These are phyloP conservation scores for Cicer pinnatifidum DNA, from an alignment of 306 rosid genomes.

Conservation along the genomic window DNA sequence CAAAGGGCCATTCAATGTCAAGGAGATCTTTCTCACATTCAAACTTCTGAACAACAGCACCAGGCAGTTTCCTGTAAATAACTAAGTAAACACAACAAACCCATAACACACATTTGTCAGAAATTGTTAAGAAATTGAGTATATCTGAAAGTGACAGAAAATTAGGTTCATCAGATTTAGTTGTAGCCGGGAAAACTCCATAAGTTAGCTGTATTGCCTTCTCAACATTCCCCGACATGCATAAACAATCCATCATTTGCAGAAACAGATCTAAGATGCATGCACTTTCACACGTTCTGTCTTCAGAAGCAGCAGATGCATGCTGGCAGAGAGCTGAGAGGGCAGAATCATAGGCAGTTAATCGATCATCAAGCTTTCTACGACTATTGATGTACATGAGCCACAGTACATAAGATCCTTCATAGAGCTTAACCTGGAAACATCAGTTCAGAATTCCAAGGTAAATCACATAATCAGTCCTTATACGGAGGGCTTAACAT, in stretches of 20 bases:
- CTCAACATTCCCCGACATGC: conserved; percentile 87
- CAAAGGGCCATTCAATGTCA: conserved; percentile 78
- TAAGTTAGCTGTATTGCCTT: conserved; percentile 68
- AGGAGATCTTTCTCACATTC: conserved; percentile 82
- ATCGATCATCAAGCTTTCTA: conserved; percentile 63
- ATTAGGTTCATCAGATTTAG: conserved; percentile 58
- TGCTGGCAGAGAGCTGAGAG: conserved; percentile 66
- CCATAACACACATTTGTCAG: conserved; percentile 96
- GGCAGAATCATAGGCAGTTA: conserved; percentile 71
- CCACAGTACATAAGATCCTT: conserved; percentile 84
- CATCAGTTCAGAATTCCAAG: conserved; percentile 53
- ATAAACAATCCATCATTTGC: conserved; percentile 83
- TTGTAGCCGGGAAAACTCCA: conserved; percentile 54
- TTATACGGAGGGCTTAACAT: conserved; percentile 40
- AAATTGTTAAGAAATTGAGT: conserved; percentile 72
- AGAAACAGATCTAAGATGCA: conserved; percentile 85
- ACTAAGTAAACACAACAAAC: conserved; percentile 88
- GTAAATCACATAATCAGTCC: conserved; percentile 47
- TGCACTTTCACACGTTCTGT: conserved; percentile 63
- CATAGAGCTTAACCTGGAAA: conserved; percentile 78
- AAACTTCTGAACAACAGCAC: conserved; percentile 69
- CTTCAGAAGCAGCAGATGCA: conserved; percentile 54
- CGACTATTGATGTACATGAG: conserved; percentile 90
- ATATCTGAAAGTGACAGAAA: conserved; percentile 61
- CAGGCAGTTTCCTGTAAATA: conserved; percentile 90